These are phyloP conservation scores for Coemansia furcata DNA, from an alignment of 192 early-diverging fungal species.

Conservation along the genomic window DNA sequence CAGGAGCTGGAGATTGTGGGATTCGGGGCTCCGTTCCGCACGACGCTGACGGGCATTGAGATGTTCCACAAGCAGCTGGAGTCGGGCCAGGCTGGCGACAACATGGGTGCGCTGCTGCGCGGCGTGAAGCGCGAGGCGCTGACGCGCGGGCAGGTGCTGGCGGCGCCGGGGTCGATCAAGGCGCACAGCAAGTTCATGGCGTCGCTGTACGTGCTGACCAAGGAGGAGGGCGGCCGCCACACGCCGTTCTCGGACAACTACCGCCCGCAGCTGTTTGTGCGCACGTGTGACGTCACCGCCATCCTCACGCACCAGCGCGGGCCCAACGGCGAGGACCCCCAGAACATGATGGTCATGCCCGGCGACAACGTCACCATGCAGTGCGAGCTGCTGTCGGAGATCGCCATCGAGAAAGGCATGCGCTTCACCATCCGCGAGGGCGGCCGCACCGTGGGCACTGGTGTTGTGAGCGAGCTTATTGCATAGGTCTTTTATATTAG, in stretches of 20 bases:
- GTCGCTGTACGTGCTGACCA: constrained; percentile 91
- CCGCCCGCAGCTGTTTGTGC: constrained; percentile 92
- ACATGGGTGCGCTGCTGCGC: constrained; percentile 96
- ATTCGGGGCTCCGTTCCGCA: constrained; percentile 84
- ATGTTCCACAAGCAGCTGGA: constrained; percentile 99
- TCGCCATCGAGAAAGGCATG: constrained; percentile 91
- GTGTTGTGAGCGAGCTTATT: constrained; percentile 76
- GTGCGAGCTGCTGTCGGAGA: constrained; percentile 76
- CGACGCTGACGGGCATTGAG: constrained; percentile 95
- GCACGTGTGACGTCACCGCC: constrained; percentile 94
- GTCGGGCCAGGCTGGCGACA: constrained; percentile 95
- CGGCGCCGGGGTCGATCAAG: constrained; percentile 88
- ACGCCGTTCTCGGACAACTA: constrained; percentile 98
- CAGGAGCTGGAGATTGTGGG: constrained; percentile 97
- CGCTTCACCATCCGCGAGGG: constrained; percentile 98
- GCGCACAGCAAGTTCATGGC: constrained; percentile 93
- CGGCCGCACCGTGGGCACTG: constrained; percentile 96
- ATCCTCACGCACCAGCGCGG: constrained; percentile 73
- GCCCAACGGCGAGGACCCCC: constrained; percentile 70
- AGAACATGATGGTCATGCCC: constrained; percentile 97
- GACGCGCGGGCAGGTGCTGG: constrained; percentile 91
- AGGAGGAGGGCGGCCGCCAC: constrained; percentile 98
- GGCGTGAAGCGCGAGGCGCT: constrained; percentile 97
- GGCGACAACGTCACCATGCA: constrained; percentile 92
- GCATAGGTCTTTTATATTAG: constrained; percentile 38